Conservation (phyloP, 2,329 filamentous ascomycete genomes). For the Thielaviopsis ethacetica region DNA sequence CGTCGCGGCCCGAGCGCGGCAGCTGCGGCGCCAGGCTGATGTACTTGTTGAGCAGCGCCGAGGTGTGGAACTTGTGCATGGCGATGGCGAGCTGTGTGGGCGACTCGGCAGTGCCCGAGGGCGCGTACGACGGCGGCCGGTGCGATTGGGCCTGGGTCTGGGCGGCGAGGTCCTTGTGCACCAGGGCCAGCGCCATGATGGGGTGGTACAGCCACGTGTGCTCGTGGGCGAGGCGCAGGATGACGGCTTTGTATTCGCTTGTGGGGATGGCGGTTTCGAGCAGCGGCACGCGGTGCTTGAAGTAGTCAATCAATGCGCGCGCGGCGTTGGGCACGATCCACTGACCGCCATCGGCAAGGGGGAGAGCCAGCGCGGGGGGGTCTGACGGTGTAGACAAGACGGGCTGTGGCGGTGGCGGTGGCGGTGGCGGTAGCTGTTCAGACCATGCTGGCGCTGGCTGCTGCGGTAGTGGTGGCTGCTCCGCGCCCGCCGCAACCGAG, state of each 20-base stretch:
- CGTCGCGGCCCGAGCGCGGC: constrained; percentile 25
- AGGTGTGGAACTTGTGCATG: constrained; percentile 31
- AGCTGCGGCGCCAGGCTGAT: constrained; percentile 20
- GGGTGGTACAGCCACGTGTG: no score
- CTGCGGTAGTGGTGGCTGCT: no score
- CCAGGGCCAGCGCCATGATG: constrained; percentile 6
- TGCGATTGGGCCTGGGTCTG: constrained; percentile 13
- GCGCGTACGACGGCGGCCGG: constrained; percentile 10
- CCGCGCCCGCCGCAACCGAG: neutral
- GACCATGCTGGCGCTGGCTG: no score
- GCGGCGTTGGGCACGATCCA: neutral
- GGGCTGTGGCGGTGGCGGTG: neutral
- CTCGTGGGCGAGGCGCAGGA: neutral
- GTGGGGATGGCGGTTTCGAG: neutral
- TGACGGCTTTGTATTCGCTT: neutral
- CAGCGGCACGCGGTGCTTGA: neutral
- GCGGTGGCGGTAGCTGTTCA: no score
- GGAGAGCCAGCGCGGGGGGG: neutral
- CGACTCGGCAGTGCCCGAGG: constrained; percentile 12
- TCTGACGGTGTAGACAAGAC: no score
- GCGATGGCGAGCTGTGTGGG: constrained; percentile 18
- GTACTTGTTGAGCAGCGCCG: constrained; percentile 29
- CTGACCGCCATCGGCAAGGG: constrained; percentile 1
- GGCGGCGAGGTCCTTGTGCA: constrained; percentile 15
- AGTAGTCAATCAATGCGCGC: neutral